Evolutionary conservation across 1,284 basidiomycete genomes (phyloP), one percentile per base, ranked within the genome.

Genomic region (Trametes pubescens): DNA sequence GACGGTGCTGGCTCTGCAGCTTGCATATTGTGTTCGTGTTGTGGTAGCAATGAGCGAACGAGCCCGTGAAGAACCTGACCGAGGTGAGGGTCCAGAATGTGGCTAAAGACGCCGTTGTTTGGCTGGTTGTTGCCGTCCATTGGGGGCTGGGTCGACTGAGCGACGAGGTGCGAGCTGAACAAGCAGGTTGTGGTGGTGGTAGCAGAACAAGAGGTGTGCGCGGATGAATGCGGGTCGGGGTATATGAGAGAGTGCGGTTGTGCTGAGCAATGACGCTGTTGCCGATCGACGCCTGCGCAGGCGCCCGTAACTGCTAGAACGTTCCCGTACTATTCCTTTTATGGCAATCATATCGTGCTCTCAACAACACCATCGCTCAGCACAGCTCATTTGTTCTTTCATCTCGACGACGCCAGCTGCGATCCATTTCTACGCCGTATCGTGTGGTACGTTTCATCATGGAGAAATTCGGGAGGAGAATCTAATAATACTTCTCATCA

Each of bases 81-180:
- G 51, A 67, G 54, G 2, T 67, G 65, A 16, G 69, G 67, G 26
- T 69, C 66, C 16, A 67, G 47, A 34, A 66, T 38, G 46, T 67
- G 64, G 57, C 66, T 65, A 26, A 67, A 44, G 57, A 69, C 58
- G 52, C 62, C 60, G 59, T 64, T 55, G 60, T 65, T 58, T 54
- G 51, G 51, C n/a, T 61, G 58, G 52, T 68, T 63, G 56, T 71
- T 67, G 59, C 67, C 64, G 53, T 70, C 66, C 69, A 71, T 72
- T 58, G 21, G 61, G 47, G 57, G 61, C 29, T n/a, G 38, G n/a
- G 38, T 49, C 57, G 51, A 32, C 59, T 56, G 52, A 62, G 61
- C 51, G 55, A 61, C 56, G 56, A 51, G 56, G 37, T 51, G 51
- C 37, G 40, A 48, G 49, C 40, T 24, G 40, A 26, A n/a, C 21